Evolutionary conservation across 164 flowering plant genomes (phyloP).

Genomic region (Chimonanthus salicifolius): DNA sequence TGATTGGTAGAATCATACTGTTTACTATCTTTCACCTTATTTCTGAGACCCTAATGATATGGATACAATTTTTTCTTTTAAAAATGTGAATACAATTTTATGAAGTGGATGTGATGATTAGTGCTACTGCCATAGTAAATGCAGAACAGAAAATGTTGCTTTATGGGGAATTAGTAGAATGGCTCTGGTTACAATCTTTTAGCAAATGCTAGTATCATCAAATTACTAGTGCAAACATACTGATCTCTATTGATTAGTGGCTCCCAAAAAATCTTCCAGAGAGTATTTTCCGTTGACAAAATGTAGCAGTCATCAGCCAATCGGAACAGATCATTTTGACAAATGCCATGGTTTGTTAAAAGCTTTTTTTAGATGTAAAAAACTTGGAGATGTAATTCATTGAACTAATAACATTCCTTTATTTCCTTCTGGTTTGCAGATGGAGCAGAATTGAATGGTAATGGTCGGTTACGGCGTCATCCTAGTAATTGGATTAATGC

Average conservation of each 20-base stretch:
- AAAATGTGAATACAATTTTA: no score
- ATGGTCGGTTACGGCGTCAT: conserved; percentile 64
- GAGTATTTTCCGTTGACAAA: conserved; percentile 36
- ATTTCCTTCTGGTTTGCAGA: conserved; percentile 27
- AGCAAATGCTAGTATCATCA: neutral
- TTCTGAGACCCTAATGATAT: no score
- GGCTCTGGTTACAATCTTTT: no score
- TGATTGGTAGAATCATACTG: no score
- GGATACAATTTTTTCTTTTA: no score
- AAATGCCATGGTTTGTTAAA: conserved; percentile 43
- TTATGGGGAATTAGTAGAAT: neutral
- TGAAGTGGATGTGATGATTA: no score
- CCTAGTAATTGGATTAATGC: conserved; percentile 91
- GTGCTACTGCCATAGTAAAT: no score
- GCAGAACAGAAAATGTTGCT: no score
- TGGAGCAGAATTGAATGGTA: conserved; percentile 28
- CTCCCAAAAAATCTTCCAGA: neutral
- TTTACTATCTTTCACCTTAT: no score
- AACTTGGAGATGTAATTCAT: neutral
- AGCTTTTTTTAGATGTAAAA: conserved; percentile 5
- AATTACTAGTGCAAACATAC: neutral
- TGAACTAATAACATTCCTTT: neutral
- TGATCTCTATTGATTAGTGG: neutral
- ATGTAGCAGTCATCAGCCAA: conserved; percentile 23
- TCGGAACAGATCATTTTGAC: conserved; percentile 25